Percentiles rank a stretch among this genome's conserved stretches.
These are phyloP conservation scores for Leccinum variicolor DNA, from an alignment of 768 basidiomycete genomes.

Conservation along the genomic window DNA sequence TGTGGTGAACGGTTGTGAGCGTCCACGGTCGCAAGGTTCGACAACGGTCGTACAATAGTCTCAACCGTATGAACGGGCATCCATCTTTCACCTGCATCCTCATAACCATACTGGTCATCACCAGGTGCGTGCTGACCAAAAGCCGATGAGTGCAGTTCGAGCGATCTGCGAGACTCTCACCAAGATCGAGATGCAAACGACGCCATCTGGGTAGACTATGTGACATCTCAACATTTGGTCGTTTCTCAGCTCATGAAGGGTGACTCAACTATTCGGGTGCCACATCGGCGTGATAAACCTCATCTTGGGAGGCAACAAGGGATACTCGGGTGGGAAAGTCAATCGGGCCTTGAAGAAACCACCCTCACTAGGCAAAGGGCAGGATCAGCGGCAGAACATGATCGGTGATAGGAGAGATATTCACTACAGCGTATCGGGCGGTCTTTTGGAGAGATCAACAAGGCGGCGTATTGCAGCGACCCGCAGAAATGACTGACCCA, in stretches of 20 bases:
- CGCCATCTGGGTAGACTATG: slow-evolving; percentile 87
- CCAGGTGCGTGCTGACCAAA: slow-evolving; percentile 81
- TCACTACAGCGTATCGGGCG: slow-evolving; percentile 91
- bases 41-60: slow-evolving; percentile 68
- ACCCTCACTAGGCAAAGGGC: slow-evolving; percentile 66
- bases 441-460: slow-evolving; percentile 46
- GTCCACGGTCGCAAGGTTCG: background rate
- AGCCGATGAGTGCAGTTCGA: slow-evolving; percentile 2
- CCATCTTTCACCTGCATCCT: slow-evolving; percentile 97
- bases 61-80: slow-evolving; percentile 96
- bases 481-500: slow-evolving; percentile 52
- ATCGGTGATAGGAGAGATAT: slow-evolving; percentile 17
- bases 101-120: slow-evolving; percentile 95
- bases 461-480: slow-evolving; percentile 9
- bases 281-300: slow-evolving; percentile 93
- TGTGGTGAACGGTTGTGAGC: slow-evolving; percentile 31
- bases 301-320: slow-evolving; percentile 92
- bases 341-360: slow-evolving; percentile 92
- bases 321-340: slow-evolving; percentile 88
- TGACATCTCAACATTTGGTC: background rate
- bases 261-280: slow-evolving; percentile 90
- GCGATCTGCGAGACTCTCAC: slow-evolving; percentile 37
- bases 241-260: background rate
- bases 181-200: slow-evolving; percentile 95
- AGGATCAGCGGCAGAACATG: slow-evolving; percentile 1